Percentiles rank a stretch among this genome's conserved stretches.
These are phyloP conservation scores for Globisporangium apiculatum DNA, from an alignment of 352 stramenopile species.

Conservation along the genomic window DNA sequence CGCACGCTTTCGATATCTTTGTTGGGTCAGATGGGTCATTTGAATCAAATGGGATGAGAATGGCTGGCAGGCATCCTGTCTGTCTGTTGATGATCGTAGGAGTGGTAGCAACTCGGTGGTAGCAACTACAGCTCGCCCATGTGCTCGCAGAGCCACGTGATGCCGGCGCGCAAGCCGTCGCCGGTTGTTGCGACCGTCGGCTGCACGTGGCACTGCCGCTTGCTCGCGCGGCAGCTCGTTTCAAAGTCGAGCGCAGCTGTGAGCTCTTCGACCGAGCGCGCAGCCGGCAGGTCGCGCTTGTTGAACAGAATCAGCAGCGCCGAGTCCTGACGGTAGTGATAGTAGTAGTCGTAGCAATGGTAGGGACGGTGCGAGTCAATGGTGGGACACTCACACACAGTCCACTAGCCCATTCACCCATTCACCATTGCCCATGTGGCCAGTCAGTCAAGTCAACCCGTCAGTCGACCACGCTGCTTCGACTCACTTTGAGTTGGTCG, in stretches of 20 bases:
- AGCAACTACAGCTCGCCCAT: constrained; percentile 45
- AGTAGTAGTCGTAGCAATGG: neutral
- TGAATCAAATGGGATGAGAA: too few species aligned
- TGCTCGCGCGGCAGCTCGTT: constrained; percentile 32
- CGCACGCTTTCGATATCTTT: too few species aligned
- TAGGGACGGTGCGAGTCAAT: neutral
- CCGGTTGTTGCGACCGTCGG: constrained; percentile 71
- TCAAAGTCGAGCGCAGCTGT: constrained; percentile 42
- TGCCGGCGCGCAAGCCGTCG: constrained; percentile 61
- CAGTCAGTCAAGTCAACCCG: too few species aligned
- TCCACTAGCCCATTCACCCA: too few species aligned
- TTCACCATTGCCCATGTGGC: too few species aligned
- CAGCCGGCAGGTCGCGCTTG: constrained; percentile 60
- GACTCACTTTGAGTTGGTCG: constrained; percentile 43
- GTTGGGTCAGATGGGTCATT: too few species aligned
- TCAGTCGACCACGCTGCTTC: too few species aligned
- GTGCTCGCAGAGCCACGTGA: constrained; percentile 74
- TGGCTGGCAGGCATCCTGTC: too few species aligned
- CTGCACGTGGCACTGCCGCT: constrained; percentile 53
- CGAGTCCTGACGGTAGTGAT: constrained; percentile 19
- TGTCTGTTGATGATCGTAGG: neutral
- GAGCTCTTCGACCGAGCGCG: constrained; percentile 44
- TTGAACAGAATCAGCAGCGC: constrained; percentile 71
- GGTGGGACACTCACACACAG: too few species aligned
- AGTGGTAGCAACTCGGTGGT: neutral